Conservation (phyloP, 495 filamentous ascomycete genomes). For the Tuber melanosporum region DNA sequence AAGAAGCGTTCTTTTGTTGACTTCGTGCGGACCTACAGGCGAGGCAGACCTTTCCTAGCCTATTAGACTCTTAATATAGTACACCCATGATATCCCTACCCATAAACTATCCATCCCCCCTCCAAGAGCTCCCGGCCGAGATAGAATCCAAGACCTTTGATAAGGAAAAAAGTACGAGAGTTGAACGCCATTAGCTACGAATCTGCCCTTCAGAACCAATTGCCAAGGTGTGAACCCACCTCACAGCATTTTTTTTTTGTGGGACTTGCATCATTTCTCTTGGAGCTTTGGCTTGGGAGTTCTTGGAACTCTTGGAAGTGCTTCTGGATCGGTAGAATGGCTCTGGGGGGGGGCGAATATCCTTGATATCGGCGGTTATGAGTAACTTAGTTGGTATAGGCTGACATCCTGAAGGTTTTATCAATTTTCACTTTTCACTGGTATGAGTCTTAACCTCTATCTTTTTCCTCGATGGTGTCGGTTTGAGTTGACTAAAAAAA, state of each 20-base stretch:
- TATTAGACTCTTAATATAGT: neutral
- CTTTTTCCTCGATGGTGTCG: constrained; percentile 11
- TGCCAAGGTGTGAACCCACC: constrained; percentile 20
- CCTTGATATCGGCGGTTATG: constrained; percentile 15
- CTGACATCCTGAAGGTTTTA: constrained; percentile 15
- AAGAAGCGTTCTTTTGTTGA: neutral
- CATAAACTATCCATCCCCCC: neutral
- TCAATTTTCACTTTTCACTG: constrained; percentile 9
- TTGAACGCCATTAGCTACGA: constrained; percentile 13
- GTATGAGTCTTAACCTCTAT: constrained; percentile 17
- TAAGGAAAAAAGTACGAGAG: constrained; percentile 16
- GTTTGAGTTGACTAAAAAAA: constrained; percentile 11
- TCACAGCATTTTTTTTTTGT: constrained; percentile 5
- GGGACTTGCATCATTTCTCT: constrained; percentile 29
- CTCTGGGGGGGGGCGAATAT: constrained; percentile 6
- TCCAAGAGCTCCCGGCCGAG: neutral
- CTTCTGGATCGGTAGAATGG: constrained; percentile 6
- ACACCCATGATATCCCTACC: constrained; percentile 3
- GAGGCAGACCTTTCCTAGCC: constrained; percentile 1
- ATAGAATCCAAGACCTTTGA: neutral
- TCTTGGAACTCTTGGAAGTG: constrained; percentile 27
- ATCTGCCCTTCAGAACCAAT: constrained; percentile 13
- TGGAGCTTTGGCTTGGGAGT: constrained; percentile 16
- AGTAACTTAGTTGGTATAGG: constrained; percentile 12
- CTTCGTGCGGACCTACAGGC: constrained; percentile 10